Evolutionary conservation across 2,329 filamentous ascomycete genomes (phyloP), one percentile per base, ranked within the genome.

Genomic region (Alternaria longipes): DNA sequence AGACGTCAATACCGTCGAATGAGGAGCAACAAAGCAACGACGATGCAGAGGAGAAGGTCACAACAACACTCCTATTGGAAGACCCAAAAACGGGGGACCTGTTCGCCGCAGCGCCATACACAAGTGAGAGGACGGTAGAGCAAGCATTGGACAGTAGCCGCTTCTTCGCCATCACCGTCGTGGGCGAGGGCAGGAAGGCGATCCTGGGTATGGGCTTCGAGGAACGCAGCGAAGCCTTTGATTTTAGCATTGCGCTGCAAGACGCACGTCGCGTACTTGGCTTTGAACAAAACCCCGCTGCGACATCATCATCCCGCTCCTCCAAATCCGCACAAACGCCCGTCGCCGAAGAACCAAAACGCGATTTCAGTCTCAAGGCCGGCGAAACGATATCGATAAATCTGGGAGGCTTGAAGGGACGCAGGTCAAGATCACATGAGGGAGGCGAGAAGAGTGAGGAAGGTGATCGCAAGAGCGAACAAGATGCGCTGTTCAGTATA

Each of bases 331-430:
- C 46, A 9, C 40, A 51, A 36, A 24, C 69, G 30, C 54, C 56
- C 36, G 51, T 76, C 59, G 79, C 79, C 42, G 81, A 83, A 58
- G 86, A 87, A 73, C 74, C 72, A 34, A 90, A 89, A 80, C 87
- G 86, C 67, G 93, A 97, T 73, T 93, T 93, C 74, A 94, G 91
- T 72, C 78, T 97, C 65, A 97, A 97, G 78, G 92, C 94, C 62
- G 93, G 93, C 11, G 90, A 97, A 84, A 97, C 91, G 18, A 96
- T 97, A 69, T 92, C 90, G 24, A 89, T 96, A 66, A 92, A 91
- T 75, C 84, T 95, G 53, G 88, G 87, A 5, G 87, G 88, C 22
- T 36, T 77, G 40, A 85, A 83, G 67, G 83, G 87, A 2, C 69
- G 80, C 67, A 83, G 76, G 63, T 71, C 75, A 73, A 58, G 80